A percentile compares a stretch with the other conserved stretches of the same genome.
phyloP scores from a whole-genome alignment of 2,329 filamentous ascomycete species.

The Epichloe hybrida region DNA sequence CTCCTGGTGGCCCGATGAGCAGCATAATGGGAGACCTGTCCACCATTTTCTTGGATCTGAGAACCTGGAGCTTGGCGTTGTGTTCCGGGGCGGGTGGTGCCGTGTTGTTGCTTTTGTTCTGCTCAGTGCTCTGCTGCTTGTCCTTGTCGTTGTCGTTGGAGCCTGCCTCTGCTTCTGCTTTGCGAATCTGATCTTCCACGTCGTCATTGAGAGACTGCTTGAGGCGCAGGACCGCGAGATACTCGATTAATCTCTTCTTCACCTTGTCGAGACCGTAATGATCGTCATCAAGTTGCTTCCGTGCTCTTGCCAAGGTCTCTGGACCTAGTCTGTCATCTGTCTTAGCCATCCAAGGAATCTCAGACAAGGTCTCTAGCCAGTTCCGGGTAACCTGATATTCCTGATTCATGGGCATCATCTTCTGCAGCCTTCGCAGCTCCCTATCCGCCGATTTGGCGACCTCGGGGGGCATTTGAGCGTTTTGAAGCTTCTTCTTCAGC shows the following conservation, averaged over 20 bases:
- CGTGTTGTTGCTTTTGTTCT: background rate
- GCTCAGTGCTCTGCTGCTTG: background rate
- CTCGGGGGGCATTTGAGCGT: conserved; percentile 70
- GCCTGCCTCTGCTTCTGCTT: conserved; percentile 50
- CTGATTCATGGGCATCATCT: conserved; percentile 92
- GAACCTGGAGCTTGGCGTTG: conserved; percentile 53
- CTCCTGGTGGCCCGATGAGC: conserved; percentile 83
- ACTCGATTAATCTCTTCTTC: conserved; percentile 91
- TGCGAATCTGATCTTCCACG: conserved; percentile 64
- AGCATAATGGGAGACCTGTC: conserved; percentile 95
- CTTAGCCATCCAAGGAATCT: conserved; percentile 80
- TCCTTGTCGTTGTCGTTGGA: conserved; percentile 26
- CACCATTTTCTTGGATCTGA: conserved; percentile 71
- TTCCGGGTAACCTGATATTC: conserved; percentile 90
- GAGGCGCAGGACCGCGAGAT: conserved; percentile 86
- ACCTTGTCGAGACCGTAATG: conserved; percentile 95
- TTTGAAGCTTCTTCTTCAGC: conserved; percentile 73
- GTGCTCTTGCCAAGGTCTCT: conserved; percentile 64
- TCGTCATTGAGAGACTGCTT: conserved; percentile 85
- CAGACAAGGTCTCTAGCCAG: conserved; percentile 84
- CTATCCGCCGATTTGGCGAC: conserved; percentile 82
- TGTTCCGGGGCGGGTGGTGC: conserved; percentile 17
- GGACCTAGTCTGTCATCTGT: conserved; percentile 79
- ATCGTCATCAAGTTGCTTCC: conserved; percentile 86
- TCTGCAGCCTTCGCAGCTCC: conserved; percentile 81